Conservation (phyloP, 1,284 basidiomycete genomes). For the Volvariella volvacea region DNA sequence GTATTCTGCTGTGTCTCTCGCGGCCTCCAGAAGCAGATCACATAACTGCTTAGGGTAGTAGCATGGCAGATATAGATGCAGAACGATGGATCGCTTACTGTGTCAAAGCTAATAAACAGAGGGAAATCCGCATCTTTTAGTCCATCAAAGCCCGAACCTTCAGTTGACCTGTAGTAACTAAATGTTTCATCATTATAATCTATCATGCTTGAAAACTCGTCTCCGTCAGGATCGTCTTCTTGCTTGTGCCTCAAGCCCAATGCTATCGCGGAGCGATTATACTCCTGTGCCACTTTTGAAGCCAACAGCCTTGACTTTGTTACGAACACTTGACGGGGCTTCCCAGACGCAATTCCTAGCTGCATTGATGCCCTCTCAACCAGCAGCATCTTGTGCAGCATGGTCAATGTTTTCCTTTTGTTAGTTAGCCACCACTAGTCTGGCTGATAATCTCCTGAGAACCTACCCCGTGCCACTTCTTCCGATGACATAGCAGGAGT, state of each 20-base stretch:
- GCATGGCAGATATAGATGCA: no score
- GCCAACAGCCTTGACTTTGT: slow-evolving; percentile 64
- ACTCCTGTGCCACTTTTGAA: slow-evolving; percentile 64
- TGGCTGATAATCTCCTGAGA: no score
- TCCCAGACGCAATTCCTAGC: slow-evolving; percentile 15
- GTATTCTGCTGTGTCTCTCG: no score
- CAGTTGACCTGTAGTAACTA: slow-evolving; percentile 25
- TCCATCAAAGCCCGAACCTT: slow-evolving; percentile 53
- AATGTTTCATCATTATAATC: slow-evolving; percentile 14
- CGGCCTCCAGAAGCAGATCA: no score
- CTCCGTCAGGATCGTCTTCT: slow-evolving; percentile 23
- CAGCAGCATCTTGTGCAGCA: slow-evolving; percentile 68
- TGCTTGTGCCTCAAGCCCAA: no score
- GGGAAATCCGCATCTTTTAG: slow-evolving; percentile 62
- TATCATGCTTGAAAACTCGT: slow-evolving; percentile 25
- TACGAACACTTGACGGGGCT: slow-evolving; percentile 64
- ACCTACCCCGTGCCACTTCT: slow-evolving; percentile 68
- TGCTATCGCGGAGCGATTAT: slow-evolving; percentile 39
- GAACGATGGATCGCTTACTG: slow-evolving; percentile 27
- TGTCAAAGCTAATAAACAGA: slow-evolving; percentile 62
- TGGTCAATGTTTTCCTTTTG: slow-evolving; percentile 68
- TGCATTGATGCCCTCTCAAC: slow-evolving; percentile 42
- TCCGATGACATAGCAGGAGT: slow-evolving; percentile 64
- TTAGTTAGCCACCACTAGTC: no score
- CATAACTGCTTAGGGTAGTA: no score